phyloP scores from a whole-genome alignment of 2,329 filamentous ascomycete genomes.

The Stagonosporopsis rhizophila region DNA sequence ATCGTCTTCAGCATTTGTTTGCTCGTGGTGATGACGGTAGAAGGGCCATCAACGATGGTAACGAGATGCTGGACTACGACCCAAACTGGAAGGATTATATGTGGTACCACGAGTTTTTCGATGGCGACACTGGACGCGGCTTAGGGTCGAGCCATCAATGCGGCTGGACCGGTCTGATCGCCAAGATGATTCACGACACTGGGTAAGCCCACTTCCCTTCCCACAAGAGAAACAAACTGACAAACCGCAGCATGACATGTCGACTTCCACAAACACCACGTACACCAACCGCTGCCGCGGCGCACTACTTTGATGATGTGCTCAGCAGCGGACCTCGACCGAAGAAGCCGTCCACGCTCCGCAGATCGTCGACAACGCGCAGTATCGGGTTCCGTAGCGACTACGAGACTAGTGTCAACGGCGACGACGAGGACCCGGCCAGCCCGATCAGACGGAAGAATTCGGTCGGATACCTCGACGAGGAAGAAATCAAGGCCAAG shows the following conservation, averaged over 20 bases:
- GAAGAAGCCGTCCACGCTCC: slow-evolving; percentile 63
- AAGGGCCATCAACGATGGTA: slow-evolving; percentile 85
- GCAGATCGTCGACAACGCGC: slow-evolving; percentile 80
- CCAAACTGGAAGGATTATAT: slow-evolving; percentile 91
- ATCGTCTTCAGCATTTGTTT: slow-evolving; percentile 91
- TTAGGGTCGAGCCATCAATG: slow-evolving; percentile 93
- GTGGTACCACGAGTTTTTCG: slow-evolving; percentile 98
- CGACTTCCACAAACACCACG: slow-evolving; percentile 81
- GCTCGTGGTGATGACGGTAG: slow-evolving; percentile 82
- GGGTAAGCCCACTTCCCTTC: slow-evolving; percentile 67
- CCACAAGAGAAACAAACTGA: slow-evolving; percentile 49
- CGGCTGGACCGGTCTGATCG: slow-evolving; percentile 94
- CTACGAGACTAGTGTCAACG: slow-evolving; percentile 59
- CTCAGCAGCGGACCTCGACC: slow-evolving; percentile 64
- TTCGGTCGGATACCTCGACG: slow-evolving; percentile 60
- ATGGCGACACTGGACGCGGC: slow-evolving; percentile 87
- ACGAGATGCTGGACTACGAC: slow-evolving; percentile 87
- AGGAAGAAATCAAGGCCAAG: slow-evolving; percentile 55
- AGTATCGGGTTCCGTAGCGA: slow-evolving; percentile 87
- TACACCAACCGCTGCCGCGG: slow-evolving; percentile 80
- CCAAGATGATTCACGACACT: slow-evolving; percentile 96
- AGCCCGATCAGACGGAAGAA: slow-evolving; percentile 49
- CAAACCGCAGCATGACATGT: slow-evolving; percentile 38
- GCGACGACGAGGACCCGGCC: slow-evolving; percentile 41
- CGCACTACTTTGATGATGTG: slow-evolving; percentile 95